Conservation (phyloP, 495 filamentous ascomycete species). For the Trichocladium antarcticum region DNA sequence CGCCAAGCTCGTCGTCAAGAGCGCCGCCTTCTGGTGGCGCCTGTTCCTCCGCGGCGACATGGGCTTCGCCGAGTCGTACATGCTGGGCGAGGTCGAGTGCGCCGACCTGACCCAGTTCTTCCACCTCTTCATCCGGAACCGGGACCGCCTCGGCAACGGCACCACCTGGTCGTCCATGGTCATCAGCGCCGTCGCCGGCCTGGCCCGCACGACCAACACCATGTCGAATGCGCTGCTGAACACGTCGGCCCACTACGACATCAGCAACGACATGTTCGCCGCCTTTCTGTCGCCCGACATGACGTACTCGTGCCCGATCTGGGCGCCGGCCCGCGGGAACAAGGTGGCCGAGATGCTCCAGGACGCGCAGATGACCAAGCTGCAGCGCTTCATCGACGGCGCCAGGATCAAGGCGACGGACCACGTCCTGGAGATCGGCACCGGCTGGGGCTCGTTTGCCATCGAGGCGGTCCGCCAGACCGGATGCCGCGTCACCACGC, state of each 20-base stretch:
- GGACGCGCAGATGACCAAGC: slow-evolving; percentile 54
- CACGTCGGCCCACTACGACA: slow-evolving; percentile 61
- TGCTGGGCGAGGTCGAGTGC: slow-evolving; percentile 56
- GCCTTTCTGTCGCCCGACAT: slow-evolving; percentile 63
- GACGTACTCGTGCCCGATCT: slow-evolving; percentile 68
- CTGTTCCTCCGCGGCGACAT: slow-evolving; percentile 56
- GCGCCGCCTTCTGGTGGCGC: slow-evolving; percentile 53
- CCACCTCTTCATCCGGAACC: slow-evolving; percentile 56
- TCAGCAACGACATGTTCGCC: slow-evolving; percentile 62
- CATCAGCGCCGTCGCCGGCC: slow-evolving; percentile 37
- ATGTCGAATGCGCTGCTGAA: slow-evolving; percentile 54
- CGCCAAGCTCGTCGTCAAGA: slow-evolving; percentile 38
- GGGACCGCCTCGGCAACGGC: slow-evolving; percentile 44
- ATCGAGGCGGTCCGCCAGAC: slow-evolving; percentile 49
- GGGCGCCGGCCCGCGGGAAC: slow-evolving; percentile 29
- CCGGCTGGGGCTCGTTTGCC: slow-evolving; percentile 58
- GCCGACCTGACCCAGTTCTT: slow-evolving; percentile 53
- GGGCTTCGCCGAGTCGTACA: slow-evolving; percentile 64
- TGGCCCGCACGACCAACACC: slow-evolving; percentile 51
- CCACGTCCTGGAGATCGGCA: slow-evolving; percentile 59
- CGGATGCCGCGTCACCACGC: slow-evolving; percentile 50
- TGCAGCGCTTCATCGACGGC: slow-evolving; percentile 48
- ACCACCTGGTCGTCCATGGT: slow-evolving; percentile 42
- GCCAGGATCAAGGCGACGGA: slow-evolving; percentile 50
- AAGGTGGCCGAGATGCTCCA: slow-evolving; percentile 43